Evolutionary conservation across 805 yeast genomes (phyloP), one percentile per base, ranked within the genome.

Genomic region (Diddensiella transvaalensis): DNA sequence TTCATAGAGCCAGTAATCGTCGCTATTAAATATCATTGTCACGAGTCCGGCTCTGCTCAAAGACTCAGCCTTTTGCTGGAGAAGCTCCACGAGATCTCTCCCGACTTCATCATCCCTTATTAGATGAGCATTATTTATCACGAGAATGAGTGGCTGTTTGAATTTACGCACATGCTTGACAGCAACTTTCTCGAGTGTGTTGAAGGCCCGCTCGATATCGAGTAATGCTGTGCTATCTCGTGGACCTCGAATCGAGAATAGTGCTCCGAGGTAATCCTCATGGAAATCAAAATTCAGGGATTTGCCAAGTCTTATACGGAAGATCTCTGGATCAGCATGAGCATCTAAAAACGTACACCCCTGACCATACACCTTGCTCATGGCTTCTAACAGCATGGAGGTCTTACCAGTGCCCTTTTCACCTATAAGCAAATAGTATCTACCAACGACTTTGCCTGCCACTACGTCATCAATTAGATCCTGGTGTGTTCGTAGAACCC

Each of bases 341-440:
- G 93, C 93, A 60, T 87, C 95, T 51, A 87, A 69, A 42, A 83
- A 73, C 0, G 87, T 78, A 43, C 87, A 86, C 57, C 82, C 78
- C 44, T 67, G 64, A 0, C 90, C 87, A 33, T 74, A 68, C 2
- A 78, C 79, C 54, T 81, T 77, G 50, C 79, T 75, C 72, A 87
- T 78, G 2, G 88, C 76, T 54, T 86, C 88, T 57, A 84, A 65
- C 13, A 87, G 72, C 70, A 87, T 74, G 0, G 91, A 82, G 0
- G 89, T 82, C 61, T 86, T 86, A 2, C 95, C 95, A 0, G 93
- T 86, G 1, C 95, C 95, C 61, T 87, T 86, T 62, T 86, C 95
- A 24, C 95, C 95, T 36, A 87, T 76, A 8, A 87, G 60, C 42
- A 87, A 67, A 59, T 79, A 83, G 65, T 86, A 87, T 15, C 91